phyloP scores from a whole-genome alignment of 2,329 filamentous ascomycete genomes.

The Xylariaceae sp. region DNA sequence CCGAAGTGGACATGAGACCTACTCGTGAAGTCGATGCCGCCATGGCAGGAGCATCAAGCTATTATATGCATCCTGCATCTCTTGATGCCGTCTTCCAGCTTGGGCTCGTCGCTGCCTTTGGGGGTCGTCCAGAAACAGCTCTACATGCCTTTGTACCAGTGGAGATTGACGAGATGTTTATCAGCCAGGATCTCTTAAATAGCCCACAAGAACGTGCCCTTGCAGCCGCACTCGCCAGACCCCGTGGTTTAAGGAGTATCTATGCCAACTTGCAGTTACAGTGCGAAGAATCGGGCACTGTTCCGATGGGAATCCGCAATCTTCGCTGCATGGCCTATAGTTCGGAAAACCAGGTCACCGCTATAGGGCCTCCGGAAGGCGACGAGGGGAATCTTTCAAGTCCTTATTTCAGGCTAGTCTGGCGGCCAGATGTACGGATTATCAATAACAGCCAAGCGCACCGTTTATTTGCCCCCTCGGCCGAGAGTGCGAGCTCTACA shows the following conservation, averaged over 20 bases:
- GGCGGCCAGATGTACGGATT: too few species aligned
- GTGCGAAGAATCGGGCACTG: slow-evolving; percentile 2
- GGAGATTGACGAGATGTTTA: too few species aligned
- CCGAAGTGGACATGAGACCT: not conserved
- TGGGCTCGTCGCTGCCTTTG: slow-evolving; percentile 3
- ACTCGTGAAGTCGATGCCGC: slow-evolving; percentile 1
- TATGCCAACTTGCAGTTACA: slow-evolving; percentile 4
- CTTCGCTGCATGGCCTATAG: too few species aligned
- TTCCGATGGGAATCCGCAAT: too few species aligned
- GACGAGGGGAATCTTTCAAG: too few species aligned
- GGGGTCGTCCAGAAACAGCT: slow-evolving; percentile 4
- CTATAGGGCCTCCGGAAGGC: too few species aligned
- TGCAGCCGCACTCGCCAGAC: not conserved
- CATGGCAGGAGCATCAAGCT: slow-evolving; percentile 6
- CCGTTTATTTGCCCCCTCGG: too few species aligned
- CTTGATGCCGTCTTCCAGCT: slow-evolving; percentile 9
- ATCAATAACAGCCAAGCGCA: too few species aligned
- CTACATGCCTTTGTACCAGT: too few species aligned
- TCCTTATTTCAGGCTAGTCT: too few species aligned
- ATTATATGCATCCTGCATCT: slow-evolving; percentile 7
- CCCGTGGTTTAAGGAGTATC: slow-evolving; percentile 1
- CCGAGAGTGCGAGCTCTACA: too few species aligned
- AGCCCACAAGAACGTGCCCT: not conserved
- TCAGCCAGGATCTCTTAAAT: not conserved
- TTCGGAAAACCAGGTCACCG: too few species aligned